Evolutionary conservation across 2,329 filamentous ascomycete species (phyloP), one percentile per base, ranked within the genome.

Genomic region (Colletotrichum sp.): DNA sequence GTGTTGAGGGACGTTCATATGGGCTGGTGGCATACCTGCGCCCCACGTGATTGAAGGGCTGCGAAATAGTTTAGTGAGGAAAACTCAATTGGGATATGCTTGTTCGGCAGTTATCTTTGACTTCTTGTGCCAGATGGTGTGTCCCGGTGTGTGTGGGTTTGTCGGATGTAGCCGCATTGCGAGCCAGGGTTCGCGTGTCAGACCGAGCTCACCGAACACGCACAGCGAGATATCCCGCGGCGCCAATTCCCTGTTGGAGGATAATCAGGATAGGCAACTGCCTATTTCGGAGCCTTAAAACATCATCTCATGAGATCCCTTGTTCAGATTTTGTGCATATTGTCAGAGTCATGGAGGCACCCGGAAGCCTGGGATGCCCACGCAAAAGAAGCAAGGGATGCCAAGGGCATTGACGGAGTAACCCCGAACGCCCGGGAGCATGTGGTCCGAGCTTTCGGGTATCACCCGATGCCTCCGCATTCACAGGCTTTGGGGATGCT

Each of bases 371-470:
- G 59, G 28, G 28, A 32, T 32, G 10, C 28, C 28, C 59, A n/a
- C 18, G 59, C 13, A 30, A 5, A 24, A 26, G 10, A 63, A n/a
- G 55, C n/a, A n/a, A 36, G 9, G n/a, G 16, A 59, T 28, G 55
- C 55, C 55, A 28, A 59, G 55, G 3, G 55, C 21, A 21, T 26
- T 32, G 52, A 26, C 69, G 62, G 30, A 65, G 60, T 57, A 39
- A 16, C 12, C 62, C 62, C 69, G 24, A 18, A n/a, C 13, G 0
- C 7, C 1, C 18, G 32, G 32, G 9, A 7, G 24, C 6, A 13
- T 2, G 12, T 71, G 24, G 62, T 57, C 62, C 69, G 26, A 32
- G 63, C 62, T 57, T 71, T 71, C 44, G 44, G 30, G 13, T 21
- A 24, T 39, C 21, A 15, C 16, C 69, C 62, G 62, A 28, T 16